phyloP scores from a whole-genome alignment of 2,329 filamentous ascomycete species.

The Dichotomopilus funicola region DNA sequence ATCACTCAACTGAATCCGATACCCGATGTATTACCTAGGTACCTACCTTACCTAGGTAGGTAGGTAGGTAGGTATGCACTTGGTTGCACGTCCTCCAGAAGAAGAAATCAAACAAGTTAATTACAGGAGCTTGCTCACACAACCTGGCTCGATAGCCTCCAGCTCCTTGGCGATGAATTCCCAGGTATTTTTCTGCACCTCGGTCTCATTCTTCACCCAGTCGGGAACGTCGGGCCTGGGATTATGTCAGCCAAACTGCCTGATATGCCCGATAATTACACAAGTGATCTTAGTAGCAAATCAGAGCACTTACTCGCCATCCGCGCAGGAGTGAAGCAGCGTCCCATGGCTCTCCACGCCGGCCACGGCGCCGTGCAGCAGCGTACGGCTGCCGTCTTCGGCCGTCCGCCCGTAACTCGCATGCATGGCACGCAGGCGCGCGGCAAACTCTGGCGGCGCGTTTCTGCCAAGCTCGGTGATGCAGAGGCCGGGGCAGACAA shows the following conservation, averaged over 20 bases:
- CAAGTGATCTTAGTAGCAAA: no score
- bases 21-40: no score
- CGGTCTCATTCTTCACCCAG: constrained; percentile 21
- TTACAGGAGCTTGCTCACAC: constrained; percentile 15
- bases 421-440: constrained; percentile 8
- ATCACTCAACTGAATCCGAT: no score
- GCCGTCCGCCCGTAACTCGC: constrained; percentile 34
- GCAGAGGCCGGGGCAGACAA: constrained; percentile 27
- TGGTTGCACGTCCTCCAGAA: no score
- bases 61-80: no score
- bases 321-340: constrained; percentile 30
- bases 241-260: not conserved
- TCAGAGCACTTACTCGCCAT: constrained; percentile 23
- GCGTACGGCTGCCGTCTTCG: constrained; percentile 38
- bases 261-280: not conserved
- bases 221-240: constrained; percentile 22
- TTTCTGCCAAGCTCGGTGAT: constrained; percentile 10
- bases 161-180: constrained; percentile 25
- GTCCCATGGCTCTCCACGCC: constrained; percentile 30
- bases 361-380: constrained; percentile 27
- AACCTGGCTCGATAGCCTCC: constrained; percentile 26
- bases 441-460: not conserved
- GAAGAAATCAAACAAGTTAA: no score
- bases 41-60: no score
- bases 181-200: constrained; percentile 26